Percentiles rank a stretch among this genome's conserved stretches.
Evolutionary conservation across 176 grass and related monocot genomes (phyloP).

Genomic region (Lolium rigidum): DNA sequence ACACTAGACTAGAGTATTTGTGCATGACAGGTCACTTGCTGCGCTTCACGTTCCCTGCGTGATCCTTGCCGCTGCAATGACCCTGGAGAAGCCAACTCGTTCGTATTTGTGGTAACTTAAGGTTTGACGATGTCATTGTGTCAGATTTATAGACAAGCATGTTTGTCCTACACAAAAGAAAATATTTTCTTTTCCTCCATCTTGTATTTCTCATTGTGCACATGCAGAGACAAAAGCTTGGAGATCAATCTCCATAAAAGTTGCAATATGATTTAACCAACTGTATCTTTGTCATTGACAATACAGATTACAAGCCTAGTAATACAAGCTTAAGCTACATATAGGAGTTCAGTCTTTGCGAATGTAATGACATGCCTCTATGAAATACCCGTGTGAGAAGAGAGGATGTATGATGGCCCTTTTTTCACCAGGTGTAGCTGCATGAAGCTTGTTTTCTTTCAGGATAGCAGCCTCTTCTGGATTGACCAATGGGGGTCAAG

Average conservation of each 20-base stretch:
- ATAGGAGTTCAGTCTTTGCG: constrained; percentile 44
- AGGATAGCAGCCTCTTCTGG: constrained; percentile 39
- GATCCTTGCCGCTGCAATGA: neutral
- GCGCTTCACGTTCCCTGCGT: neutral
- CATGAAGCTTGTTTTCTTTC: constrained; percentile 22
- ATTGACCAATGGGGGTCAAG: constrained; percentile 35
- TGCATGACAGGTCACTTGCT: too few species aligned
- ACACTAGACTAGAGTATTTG: constrained; percentile 28
- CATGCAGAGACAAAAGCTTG: neutral
- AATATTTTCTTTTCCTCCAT: neutral
- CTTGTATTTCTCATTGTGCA: constrained; percentile 17
- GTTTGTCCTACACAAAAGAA: neutral
- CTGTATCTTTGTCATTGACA: constrained; percentile 34
- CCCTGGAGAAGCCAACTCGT: neutral
- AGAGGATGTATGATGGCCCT: constrained; percentile 31
- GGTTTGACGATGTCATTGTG: neutral
- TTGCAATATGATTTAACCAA: constrained; percentile 17
- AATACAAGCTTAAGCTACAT: constrained; percentile 52
- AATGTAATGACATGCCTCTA: constrained; percentile 29
- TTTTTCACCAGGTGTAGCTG: constrained; percentile 39
- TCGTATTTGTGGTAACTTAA: constrained; percentile 4
- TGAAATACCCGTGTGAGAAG: constrained; percentile 16
- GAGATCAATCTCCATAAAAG: neutral
- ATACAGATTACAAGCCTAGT: constrained; percentile 50
- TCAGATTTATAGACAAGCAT: constrained; percentile 2